Conservation (phyloP, 2,329 filamentous ascomycete species). For the Phoma sp. region DNA sequence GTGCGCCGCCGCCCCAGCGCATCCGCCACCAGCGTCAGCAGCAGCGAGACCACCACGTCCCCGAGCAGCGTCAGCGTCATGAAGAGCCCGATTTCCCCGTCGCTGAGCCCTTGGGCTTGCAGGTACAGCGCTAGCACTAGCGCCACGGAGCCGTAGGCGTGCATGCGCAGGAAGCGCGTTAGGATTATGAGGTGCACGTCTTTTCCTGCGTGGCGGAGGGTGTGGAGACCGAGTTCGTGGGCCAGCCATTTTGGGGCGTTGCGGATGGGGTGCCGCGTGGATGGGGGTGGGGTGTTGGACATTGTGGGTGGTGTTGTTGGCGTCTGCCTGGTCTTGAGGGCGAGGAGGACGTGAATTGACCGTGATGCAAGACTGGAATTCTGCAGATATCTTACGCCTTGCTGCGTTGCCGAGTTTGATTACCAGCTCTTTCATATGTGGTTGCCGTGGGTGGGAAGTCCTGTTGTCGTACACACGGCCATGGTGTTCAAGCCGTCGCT, state of each 20-base stretch:
- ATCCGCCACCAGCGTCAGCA: slow-evolving; percentile 49
- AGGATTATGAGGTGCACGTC: slow-evolving; percentile 47
- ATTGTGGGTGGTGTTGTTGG: background rate
- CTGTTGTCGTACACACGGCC: too few relatives aligned
- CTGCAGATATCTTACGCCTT: too few relatives aligned
- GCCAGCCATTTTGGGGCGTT: too few relatives aligned
- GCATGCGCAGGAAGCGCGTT: slow-evolving; percentile 45
- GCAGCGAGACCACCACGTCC: slow-evolving; percentile 45
- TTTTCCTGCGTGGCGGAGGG: slow-evolving; percentile 33
- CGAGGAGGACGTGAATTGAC: too few relatives aligned
- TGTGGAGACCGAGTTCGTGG: slow-evolving; percentile 37
- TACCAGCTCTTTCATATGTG: background rate
- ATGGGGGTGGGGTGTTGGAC: background rate
- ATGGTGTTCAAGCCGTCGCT: background rate
- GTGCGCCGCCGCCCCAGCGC: slow-evolving; percentile 41
- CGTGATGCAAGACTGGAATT: too few relatives aligned
- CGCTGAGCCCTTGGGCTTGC: slow-evolving; percentile 42
- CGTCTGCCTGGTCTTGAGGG: too few relatives aligned
- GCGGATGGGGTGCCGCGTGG: too few relatives aligned
- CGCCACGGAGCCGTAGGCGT: slow-evolving; percentile 46
- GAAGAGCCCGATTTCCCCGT: slow-evolving; percentile 48
- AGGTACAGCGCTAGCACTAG: slow-evolving; percentile 49
- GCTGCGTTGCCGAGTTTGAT: too few relatives aligned
- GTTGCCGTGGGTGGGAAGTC: background rate
- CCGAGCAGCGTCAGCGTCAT: slow-evolving; percentile 51